phyloP scores from a whole-genome alignment of 2,329 filamentous ascomycete genomes.

The Xylariaceae sp. region DNA sequence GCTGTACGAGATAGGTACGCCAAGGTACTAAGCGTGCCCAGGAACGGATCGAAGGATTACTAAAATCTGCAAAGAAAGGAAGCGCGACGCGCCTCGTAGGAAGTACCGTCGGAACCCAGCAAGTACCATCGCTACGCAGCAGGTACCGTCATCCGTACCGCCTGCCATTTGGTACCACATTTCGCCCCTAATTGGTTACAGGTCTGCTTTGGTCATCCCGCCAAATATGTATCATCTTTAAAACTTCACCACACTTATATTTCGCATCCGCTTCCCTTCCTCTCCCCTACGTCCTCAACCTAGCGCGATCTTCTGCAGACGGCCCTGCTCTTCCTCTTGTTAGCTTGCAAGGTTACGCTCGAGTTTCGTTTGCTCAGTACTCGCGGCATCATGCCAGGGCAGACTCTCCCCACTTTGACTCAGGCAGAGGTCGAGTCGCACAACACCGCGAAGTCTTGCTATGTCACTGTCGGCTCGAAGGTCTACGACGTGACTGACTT shows the following conservation, averaged over 20 bases:
- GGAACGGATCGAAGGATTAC: too few relatives aligned
- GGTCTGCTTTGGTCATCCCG: slow-evolving; percentile 1
- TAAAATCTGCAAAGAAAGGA: too few relatives aligned
- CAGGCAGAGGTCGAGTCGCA: slow-evolving; percentile 75
- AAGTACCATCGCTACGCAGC: too few relatives aligned
- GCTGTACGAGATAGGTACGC: too few relatives aligned
- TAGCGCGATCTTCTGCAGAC: background rate
- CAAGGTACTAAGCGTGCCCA: too few relatives aligned
- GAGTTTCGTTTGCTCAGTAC: background rate
- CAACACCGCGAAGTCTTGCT: slow-evolving; percentile 78
- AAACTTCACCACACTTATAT: slow-evolving; percentile 2
- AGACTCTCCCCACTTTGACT: slow-evolving; percentile 77
- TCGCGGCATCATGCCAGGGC: slow-evolving; percentile 63
- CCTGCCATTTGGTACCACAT: background rate
- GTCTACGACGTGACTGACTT: slow-evolving; percentile 96
- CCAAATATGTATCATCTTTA: background rate
- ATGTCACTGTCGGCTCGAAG: slow-evolving; percentile 81
- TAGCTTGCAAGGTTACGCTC: background rate
- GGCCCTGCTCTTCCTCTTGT: background rate
- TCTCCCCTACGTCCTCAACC: slow-evolving; percentile 1
- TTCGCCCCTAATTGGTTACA: slow-evolving; percentile 3
- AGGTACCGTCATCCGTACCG: background rate
- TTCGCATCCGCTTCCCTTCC: slow-evolving; percentile 1
- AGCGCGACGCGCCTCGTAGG: too few relatives aligned
- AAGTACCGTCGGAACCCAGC: too few relatives aligned